A percentile compares a stretch with the other conserved stretches of the same genome.
Evolutionary conservation across 257 asterid genomes (phyloP).

Genomic region (Nicotiana paniculata): DNA sequence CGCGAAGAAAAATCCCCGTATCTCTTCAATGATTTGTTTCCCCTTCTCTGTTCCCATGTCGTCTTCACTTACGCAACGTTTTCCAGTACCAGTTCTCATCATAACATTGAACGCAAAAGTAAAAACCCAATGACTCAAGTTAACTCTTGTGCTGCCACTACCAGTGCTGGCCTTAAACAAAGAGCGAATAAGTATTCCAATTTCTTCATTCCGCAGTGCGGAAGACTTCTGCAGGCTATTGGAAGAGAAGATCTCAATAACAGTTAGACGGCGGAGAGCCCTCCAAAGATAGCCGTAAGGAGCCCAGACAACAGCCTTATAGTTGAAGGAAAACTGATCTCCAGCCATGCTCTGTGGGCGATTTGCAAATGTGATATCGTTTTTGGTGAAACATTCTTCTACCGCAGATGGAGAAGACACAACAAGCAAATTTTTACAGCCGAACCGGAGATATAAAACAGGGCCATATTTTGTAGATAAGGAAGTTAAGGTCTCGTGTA

Average conservation of each 20-base stretch:
- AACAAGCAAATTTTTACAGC: conserved; percentile 27
- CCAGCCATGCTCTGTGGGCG: conserved; percentile 36
- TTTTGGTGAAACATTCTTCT: conserved; percentile 51
- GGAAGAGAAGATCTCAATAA: conserved; percentile 34
- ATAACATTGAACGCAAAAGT: conserved; percentile 26
- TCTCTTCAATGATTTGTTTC: conserved; percentile 15
- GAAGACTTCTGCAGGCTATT: conserved; percentile 35
- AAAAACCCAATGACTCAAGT: conserved; percentile 25
- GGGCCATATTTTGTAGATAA: conserved; percentile 39
- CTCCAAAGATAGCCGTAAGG: conserved; percentile 48
- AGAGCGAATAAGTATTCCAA: conserved; percentile 11
- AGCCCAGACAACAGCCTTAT: conserved; percentile 12
- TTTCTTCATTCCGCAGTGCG: conserved; percentile 26
- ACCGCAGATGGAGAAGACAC: conserved; percentile 47
- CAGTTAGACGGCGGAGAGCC: conserved; percentile 29
- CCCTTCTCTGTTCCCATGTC: conserved; percentile 28
- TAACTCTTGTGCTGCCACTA: conserved; percentile 14
- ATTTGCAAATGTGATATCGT: conserved; percentile 44
- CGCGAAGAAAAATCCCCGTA: conserved; percentile 17
- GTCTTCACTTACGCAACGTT: conserved; percentile 24
- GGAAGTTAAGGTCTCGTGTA: conserved; percentile 26
- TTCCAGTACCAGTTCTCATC: conserved; percentile 35
- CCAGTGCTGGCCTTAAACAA: neutral
- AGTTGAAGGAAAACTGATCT: conserved; percentile 33
- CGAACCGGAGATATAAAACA: conserved; percentile 34